A percentile compares a stretch with the other conserved stretches of the same genome.
Conservation (phyloP, 2,329 filamentous ascomycete species). For the Xylaria sp. region DNA sequence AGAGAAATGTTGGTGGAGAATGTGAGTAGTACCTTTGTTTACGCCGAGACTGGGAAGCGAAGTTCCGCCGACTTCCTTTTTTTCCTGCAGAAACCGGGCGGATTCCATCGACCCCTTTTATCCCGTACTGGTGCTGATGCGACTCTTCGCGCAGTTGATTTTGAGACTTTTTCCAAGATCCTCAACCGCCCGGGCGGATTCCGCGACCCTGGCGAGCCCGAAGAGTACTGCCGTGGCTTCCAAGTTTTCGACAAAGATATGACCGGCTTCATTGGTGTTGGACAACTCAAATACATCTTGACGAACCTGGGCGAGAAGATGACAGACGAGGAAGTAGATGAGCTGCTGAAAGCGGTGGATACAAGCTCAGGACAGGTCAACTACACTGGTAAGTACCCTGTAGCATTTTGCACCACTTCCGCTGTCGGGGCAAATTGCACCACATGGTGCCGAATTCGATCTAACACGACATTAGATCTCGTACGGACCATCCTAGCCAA, state of each 20-base stretch:
- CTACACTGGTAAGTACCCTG: slow-evolving; percentile 78
- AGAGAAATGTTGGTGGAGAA: slow-evolving; percentile 88
- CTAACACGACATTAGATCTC: slow-evolving; percentile 66
- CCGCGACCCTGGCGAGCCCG: slow-evolving; percentile 96
- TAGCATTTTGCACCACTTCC: not conserved
- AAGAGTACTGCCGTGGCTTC: slow-evolving; percentile 98
- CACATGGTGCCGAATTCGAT: not conserved
- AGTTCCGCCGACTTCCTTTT: not conserved
- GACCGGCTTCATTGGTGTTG: slow-evolving; percentile 97
- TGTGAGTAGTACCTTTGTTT: slow-evolving; percentile 71
- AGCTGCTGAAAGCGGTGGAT: slow-evolving; percentile 97
- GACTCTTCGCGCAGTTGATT: slow-evolving; percentile 76
- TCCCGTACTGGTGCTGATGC: slow-evolving; percentile 18
- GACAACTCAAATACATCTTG: slow-evolving; percentile 96
- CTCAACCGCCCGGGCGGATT: slow-evolving; percentile 98
- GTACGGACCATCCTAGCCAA: slow-evolving; percentile 89
- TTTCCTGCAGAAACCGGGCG: not conserved
- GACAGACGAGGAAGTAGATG: slow-evolving; percentile 98
- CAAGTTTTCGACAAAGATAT: slow-evolving; percentile 99
- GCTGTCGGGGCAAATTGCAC: not conserved
- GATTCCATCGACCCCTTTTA: not conserved
- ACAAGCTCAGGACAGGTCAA: slow-evolving; percentile 97
- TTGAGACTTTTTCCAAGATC: slow-evolving; percentile 95
- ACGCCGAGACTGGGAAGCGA: not conserved
- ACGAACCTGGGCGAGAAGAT: slow-evolving; percentile 99